Evolutionary conservation across 2,329 filamentous ascomycete species (phyloP).

Genomic region (Coniochaeta hoffmannii): DNA sequence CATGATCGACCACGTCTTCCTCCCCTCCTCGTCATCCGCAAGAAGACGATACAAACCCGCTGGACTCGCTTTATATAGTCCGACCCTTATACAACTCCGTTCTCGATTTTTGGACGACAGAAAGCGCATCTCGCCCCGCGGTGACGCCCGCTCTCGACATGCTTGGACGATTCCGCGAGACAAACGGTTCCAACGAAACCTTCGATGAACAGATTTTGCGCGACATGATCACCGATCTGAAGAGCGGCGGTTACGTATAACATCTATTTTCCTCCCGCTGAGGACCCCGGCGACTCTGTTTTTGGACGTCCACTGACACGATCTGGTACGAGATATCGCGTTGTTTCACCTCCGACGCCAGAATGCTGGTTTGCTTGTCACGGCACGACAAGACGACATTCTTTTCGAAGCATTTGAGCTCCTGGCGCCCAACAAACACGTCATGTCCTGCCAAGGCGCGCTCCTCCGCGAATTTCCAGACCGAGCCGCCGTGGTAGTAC

Average conservation of each 20-base stretch:
- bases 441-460: slow-evolving; percentile 11
- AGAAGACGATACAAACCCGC: too few species aligned
- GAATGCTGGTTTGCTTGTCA: slow-evolving; percentile 14
- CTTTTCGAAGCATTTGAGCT: slow-evolving; percentile 14
- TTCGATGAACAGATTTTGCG: not conserved
- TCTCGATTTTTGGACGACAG: too few species aligned
- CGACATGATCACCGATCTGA: slow-evolving; percentile 6
- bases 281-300: not conserved
- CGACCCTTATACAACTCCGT: too few species aligned
- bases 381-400: slow-evolving; percentile 2
- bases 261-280: not conserved
- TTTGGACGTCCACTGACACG: not conserved
- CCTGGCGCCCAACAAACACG: slow-evolving; percentile 9
- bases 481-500: slow-evolving; percentile 5
- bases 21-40: too few species aligned
- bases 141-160: slow-evolving; percentile 3
- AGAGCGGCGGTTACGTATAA: slow-evolving; percentile 9
- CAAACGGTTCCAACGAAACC: slow-evolving; percentile 7
- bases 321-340: slow-evolving; percentile 2
- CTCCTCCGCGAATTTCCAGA: slow-evolving; percentile 13
- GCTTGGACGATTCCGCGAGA: slow-evolving; percentile 8
- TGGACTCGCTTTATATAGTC: too few species aligned
- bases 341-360: slow-evolving; percentile 11
- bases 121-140: too few species aligned
- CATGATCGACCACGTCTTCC: too few species aligned